phyloP scores from a whole-genome alignment of 2,329 filamentous ascomycete genomes.

The Metarhizium brunneum region DNA sequence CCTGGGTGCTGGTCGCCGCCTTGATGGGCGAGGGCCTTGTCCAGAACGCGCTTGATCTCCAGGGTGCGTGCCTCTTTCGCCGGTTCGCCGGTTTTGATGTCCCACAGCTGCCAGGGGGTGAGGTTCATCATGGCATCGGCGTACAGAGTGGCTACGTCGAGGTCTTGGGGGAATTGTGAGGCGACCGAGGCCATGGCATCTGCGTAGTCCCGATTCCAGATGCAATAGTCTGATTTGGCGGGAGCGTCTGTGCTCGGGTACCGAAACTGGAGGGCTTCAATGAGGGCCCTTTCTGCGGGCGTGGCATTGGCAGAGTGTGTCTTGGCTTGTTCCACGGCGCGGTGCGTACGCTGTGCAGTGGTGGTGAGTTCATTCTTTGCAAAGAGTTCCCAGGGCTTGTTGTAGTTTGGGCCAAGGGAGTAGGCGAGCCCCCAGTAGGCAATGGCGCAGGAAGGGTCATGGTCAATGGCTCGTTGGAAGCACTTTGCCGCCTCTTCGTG shows the following conservation, averaged over 20 bases:
- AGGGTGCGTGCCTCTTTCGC: slow-evolving; percentile 21
- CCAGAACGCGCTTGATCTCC: slow-evolving; percentile 25
- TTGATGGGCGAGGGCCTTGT: slow-evolving; percentile 36
- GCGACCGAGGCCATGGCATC: slow-evolving; percentile 30
- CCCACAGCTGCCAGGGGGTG: slow-evolving; percentile 36
- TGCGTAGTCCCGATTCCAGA: slow-evolving; percentile 26
- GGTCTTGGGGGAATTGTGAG: slow-evolving; percentile 27
- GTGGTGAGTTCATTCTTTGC: slow-evolving; percentile 48
- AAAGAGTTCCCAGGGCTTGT: slow-evolving; percentile 70
- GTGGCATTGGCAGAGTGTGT: slow-evolving; percentile 9
- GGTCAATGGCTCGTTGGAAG: slow-evolving; percentile 48
- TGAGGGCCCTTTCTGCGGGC: slow-evolving; percentile 49
- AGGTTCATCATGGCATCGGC: slow-evolving; percentile 39
- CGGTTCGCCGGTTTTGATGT: slow-evolving; percentile 24
- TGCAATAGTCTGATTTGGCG: slow-evolving; percentile 34
- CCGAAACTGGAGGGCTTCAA: slow-evolving; percentile 51
- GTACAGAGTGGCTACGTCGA: slow-evolving; percentile 27
- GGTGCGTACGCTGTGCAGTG: slow-evolving; percentile 30
- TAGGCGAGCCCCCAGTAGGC: slow-evolving; percentile 65
- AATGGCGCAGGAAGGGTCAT: slow-evolving; percentile 48
- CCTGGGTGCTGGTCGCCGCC: slow-evolving; percentile 50
- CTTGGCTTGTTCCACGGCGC: slow-evolving; percentile 19
- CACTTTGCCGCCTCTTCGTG: slow-evolving; percentile 60
- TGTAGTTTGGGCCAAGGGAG: slow-evolving; percentile 63
- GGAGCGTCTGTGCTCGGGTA: slow-evolving; percentile 44